Evolutionary conservation across 129 eudicot genomes (phyloP).

Genomic region (Saposhnikovia divaricata): DNA sequence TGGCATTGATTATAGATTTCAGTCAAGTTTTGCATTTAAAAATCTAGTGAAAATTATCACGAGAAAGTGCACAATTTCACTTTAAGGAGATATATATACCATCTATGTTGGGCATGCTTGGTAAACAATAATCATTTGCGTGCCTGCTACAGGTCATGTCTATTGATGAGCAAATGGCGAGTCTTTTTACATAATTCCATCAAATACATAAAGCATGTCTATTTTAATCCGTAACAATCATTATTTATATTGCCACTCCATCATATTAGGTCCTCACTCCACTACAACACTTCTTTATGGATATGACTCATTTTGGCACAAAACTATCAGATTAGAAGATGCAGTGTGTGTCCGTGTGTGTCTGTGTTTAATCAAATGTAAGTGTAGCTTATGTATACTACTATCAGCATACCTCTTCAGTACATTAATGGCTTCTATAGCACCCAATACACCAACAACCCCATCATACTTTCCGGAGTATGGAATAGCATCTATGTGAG

Average conservation of each 20-base stretch:
- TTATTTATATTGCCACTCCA: not conserved
- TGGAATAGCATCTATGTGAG: conserved; percentile 96
- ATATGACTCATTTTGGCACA: not conserved
- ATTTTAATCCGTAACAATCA: not conserved
- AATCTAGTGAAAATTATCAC: not conserved
- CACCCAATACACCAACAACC: conserved; percentile 94
- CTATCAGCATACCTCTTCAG: conserved; percentile 49
- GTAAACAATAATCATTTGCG: not conserved
- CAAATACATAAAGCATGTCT: not conserved
- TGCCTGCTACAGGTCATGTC: not conserved
- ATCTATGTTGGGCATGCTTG: not conserved
- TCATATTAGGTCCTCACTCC: not conserved
- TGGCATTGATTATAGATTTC: not conserved
- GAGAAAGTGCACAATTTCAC: not conserved
- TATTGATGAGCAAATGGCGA: not conserved
- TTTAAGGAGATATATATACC: not conserved
- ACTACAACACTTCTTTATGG: not conserved
- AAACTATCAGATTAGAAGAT: not conserved
- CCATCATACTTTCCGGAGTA: conserved; percentile 98
- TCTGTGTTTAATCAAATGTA: not conserved
- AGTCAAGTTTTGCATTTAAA: not conserved
- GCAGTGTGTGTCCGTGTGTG: not conserved
- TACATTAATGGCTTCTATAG: conserved; percentile 87
- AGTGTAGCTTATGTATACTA: not conserved
- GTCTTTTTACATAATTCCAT: not conserved